Conservation (phyloP, 352 stramenopile species). For the Thalassiosira allenii region DNA sequence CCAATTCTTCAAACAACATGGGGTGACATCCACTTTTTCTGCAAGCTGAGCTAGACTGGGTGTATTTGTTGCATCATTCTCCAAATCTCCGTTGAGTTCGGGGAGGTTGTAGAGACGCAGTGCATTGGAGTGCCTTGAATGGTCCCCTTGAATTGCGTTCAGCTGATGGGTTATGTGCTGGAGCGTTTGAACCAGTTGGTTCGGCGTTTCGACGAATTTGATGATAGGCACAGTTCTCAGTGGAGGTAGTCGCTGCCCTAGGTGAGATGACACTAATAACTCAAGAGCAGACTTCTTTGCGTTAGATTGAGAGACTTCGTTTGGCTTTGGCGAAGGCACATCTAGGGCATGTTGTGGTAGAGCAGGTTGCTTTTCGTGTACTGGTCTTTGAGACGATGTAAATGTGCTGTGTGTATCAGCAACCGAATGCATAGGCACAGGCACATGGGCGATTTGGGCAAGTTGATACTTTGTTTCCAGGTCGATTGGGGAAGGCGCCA, state of each 20-base stretch:
- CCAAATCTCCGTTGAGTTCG: constrained; percentile 33
- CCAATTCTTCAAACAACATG: constrained; percentile 43
- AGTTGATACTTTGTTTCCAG: constrained; percentile 13
- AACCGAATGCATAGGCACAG: not conserved
- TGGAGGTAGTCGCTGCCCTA: constrained; percentile 39
- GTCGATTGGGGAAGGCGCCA: constrained; percentile 34
- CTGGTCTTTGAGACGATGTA: too few relatives aligned
- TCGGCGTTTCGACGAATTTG: constrained; percentile 50
- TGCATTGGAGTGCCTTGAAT: constrained; percentile 29
- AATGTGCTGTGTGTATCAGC: constrained; percentile 4
- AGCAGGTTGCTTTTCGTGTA: too few relatives aligned
- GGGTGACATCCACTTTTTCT: constrained; percentile 34
- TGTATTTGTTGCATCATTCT: constrained; percentile 7
- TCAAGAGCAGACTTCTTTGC: constrained; percentile 20
- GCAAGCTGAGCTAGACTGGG: constrained; percentile 45
- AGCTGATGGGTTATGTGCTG: constrained; percentile 46
- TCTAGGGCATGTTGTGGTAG: not conserved
- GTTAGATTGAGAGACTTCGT: constrained; percentile 18
- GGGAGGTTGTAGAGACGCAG: constrained; percentile 50
- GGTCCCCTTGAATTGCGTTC: constrained; percentile 46
- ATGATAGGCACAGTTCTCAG: constrained; percentile 21
- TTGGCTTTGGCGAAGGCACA: not conserved
- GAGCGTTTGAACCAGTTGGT: constrained; percentile 55
- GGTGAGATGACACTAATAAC: constrained; percentile 41
- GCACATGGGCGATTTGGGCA: not conserved